Evolutionary conservation across 306 rosid species (phyloP), one percentile per base, ranked within the genome.

Genomic region (Vigna trinervia): DNA sequence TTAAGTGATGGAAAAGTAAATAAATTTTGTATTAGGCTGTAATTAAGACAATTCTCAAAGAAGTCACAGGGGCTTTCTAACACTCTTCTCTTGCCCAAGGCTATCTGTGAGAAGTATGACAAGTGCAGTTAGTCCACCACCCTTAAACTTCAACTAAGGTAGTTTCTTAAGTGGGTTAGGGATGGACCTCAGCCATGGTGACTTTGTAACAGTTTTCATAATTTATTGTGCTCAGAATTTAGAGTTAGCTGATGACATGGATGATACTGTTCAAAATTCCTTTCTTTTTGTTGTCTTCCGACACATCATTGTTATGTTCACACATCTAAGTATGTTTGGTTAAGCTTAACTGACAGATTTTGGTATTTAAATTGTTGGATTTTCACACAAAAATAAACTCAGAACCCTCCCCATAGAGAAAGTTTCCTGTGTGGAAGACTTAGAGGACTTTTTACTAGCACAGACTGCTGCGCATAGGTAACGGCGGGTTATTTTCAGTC

Each of bases 401-500:
- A 4, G n/a, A 8, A 11, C 32, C 50, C 48, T 12, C 13, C 0
- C 23, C 67, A 20, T 19, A 22, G 15, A 39, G 45, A 8, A 39
- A 8, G 8, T 43, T 3, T 11, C 3, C 12, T 41, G 46, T 2
- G 47, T 43, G 47, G 4, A 2, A 10, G 34, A 9, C 51, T 12
- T 3, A 10, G 6, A 17, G 17, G 7, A 36, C 51, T 71, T 12
- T 53, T 1, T 2, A 36, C 64, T 50, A 71, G 28, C 32, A 54
- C 8, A 34, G 17, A 71, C 34, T 12, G 58, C 19, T 7, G 56
- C 23, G 77, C 26, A 39, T 73, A 56, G 41, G 54, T 71, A 51
- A 2, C 1, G 1, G 3, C 1, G 1, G 3, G 3, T 73, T 20
- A 41, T 11, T 5, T 1, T 26, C 2, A 6, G 1, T 4, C 26